Percentiles rank a stretch among this genome's conserved stretches.
Evolutionary conservation across 1,139 yeast genomes (phyloP).

Genomic region (Yamadazyma siamensis): DNA sequence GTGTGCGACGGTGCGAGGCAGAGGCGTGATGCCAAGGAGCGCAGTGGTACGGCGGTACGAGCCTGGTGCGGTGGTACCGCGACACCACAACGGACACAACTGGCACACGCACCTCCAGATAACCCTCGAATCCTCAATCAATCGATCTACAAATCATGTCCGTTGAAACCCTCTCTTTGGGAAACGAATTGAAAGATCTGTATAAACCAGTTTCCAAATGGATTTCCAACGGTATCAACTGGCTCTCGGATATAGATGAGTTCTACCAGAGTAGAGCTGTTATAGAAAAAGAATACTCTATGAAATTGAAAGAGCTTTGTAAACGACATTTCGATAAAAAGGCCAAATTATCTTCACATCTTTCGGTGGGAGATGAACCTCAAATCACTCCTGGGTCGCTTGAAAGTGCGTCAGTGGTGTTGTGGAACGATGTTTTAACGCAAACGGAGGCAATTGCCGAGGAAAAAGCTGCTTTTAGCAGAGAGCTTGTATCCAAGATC

Average conservation of each 20-base stretch:
- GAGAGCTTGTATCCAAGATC: constrained; percentile 58
- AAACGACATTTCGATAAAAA: constrained; percentile 74
- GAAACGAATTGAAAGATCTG: constrained; percentile 75
- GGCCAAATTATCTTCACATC: constrained; percentile 59
- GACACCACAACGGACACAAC: no score
- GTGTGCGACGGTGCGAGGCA: neutral
- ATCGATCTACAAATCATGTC: no score
- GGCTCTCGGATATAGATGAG: constrained; percentile 74
- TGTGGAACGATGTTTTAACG: constrained; percentile 86
- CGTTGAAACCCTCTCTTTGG: constrained; percentile 39
- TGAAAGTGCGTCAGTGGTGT: constrained; percentile 87
- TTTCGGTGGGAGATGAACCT: constrained; percentile 92
- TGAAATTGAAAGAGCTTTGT: constrained; percentile 60
- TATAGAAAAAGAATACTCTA: constrained; percentile 80
- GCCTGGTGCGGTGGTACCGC: no score
- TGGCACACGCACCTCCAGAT: no score
- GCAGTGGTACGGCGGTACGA: no score
- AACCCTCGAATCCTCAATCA: no score
- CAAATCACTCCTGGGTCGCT: constrained; percentile 91
- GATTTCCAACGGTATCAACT: constrained; percentile 68
- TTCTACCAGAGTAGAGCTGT: constrained; percentile 81
- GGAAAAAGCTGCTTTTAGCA: constrained; percentile 60
- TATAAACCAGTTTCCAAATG: constrained; percentile 75
- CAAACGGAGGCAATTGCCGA: constrained; percentile 81
- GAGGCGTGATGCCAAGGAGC: no score